phyloP scores from a whole-genome alignment of 345 rosid genomes.

The Brassica juncea region DNA sequence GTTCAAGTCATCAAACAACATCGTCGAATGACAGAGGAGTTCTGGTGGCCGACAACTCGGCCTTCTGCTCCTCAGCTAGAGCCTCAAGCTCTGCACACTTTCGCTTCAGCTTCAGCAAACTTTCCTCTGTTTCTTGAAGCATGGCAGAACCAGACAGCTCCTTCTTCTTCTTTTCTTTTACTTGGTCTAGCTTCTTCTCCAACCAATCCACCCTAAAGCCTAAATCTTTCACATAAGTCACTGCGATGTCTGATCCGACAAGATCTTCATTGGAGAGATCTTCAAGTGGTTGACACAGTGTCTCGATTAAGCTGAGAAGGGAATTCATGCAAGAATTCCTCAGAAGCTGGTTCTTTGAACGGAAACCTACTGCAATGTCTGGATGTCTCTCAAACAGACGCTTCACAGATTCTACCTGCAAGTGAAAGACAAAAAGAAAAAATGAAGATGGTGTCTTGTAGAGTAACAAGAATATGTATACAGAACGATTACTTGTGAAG shows the following conservation, averaged over 20 bases:
- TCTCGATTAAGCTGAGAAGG: conserved; percentile 15
- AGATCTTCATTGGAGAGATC: conserved; percentile 9
- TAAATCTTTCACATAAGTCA: background rate
- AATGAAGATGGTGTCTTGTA: background rate
- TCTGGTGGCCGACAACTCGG: background rate
- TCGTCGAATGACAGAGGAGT: background rate
- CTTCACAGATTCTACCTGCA: conserved; percentile 7
- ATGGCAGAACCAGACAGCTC: background rate
- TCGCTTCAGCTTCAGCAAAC: background rate
- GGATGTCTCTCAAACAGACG: conserved; percentile 23
- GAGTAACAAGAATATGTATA: background rate
- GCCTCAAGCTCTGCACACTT: background rate
- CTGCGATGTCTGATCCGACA: background rate
- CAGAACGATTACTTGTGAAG: background rate
- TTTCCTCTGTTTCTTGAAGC: background rate
- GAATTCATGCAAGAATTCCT: conserved; percentile 5
- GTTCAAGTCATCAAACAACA: background rate
- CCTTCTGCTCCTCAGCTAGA: background rate
- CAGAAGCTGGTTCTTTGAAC: conserved; percentile 15
- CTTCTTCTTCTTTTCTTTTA: conserved; percentile 14
- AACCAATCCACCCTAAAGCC: conserved; percentile 29
- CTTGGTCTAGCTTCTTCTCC: conserved; percentile 12
- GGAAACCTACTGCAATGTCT: conserved; percentile 4
- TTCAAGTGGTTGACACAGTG: background rate
- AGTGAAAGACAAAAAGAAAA: background rate